Percentiles rank a stretch among this genome's conserved stretches.
These are phyloP conservation scores for Globisporangium radiosum DNA, from an alignment of 352 stramenopile genomes.

Conservation along the genomic window DNA sequence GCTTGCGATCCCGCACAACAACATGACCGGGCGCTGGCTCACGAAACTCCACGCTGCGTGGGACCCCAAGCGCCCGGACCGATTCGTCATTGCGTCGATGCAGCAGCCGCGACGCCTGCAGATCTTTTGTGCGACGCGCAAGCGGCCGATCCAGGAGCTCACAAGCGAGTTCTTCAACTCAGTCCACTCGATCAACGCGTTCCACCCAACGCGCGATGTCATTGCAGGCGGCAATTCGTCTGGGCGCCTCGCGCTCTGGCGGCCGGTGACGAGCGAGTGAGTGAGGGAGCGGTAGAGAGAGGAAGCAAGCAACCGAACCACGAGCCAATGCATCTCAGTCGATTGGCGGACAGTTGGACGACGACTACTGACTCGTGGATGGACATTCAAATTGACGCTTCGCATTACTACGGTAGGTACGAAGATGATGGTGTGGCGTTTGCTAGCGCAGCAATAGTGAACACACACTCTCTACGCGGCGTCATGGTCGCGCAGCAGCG, in stretches of 20 bases:
- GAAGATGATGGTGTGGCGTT: too few relatives aligned
- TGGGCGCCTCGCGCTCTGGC: slow-evolving; percentile 57
- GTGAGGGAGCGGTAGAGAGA: not conserved
- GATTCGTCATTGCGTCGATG: slow-evolving; percentile 82
- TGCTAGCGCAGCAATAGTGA: not conserved
- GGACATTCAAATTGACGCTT: too few relatives aligned
- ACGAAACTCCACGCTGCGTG: slow-evolving; percentile 81
- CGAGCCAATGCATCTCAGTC: not conserved
- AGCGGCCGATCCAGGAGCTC: slow-evolving; percentile 65
- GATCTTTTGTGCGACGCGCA: slow-evolving; percentile 67
- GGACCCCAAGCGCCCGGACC: slow-evolving; percentile 65
- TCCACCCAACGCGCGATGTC: slow-evolving; percentile 65
- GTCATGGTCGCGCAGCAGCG: slow-evolving; percentile 42
- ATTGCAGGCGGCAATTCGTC: slow-evolving; percentile 79
- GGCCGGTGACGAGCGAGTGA: slow-evolving; percentile 6
- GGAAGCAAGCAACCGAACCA: not conserved
- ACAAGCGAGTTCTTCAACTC: slow-evolving; percentile 64
- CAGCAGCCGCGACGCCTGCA: slow-evolving; percentile 73
- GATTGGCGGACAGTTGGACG: not conserved
- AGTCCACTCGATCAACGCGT: slow-evolving; percentile 84
- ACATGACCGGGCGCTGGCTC: slow-evolving; percentile 81
- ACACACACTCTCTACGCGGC: slow-evolving; percentile 2
- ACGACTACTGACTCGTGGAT: too few relatives aligned
- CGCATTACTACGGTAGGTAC: too few relatives aligned
- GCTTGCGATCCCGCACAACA: slow-evolving; percentile 74